Percentiles rank a stretch among this genome's conserved stretches.
Evolutionary conservation across 1,139 yeast species (phyloP).

Genomic region (Debaryomyces coudertii): DNA sequence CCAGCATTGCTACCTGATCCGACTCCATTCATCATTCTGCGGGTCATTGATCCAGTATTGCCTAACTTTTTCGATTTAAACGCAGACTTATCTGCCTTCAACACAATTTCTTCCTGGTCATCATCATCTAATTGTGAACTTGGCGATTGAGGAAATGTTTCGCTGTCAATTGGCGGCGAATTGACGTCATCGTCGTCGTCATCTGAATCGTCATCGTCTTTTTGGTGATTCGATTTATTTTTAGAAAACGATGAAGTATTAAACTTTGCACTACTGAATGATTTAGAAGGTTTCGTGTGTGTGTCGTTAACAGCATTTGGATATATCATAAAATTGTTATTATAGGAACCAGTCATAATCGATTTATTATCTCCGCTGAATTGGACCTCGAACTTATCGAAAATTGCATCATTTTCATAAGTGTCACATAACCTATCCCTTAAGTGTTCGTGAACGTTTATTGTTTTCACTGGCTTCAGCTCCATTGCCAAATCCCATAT

Average conservation of each 20-base stretch:
- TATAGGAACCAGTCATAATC: constrained; percentile 96
- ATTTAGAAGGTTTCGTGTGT: constrained; percentile 8
- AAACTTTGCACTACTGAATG: constrained; percentile 8
- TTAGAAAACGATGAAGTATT: constrained; percentile 6
- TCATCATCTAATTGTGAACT: constrained; percentile 47
- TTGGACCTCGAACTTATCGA: constrained; percentile 96
- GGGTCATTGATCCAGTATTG: constrained; percentile 38
- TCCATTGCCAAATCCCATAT: constrained; percentile 99
- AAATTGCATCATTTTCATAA: constrained; percentile 96
- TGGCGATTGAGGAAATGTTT: constrained; percentile 40
- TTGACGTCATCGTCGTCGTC: constrained; percentile 44
- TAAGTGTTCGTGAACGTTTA: constrained; percentile 93
- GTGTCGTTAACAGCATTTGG: constrained; percentile 66
- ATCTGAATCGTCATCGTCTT: constrained; percentile 42
- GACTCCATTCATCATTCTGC: constrained; percentile 51
- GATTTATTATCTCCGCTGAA: constrained; percentile 92
- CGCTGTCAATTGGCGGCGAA: constrained; percentile 31
- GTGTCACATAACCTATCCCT: constrained; percentile 95
- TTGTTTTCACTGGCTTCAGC: constrained; percentile 88
- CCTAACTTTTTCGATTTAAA: constrained; percentile 75
- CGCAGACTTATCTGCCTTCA: constrained; percentile 98
- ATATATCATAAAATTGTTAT: constrained; percentile 95
- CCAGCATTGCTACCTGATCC: constrained; percentile 36
- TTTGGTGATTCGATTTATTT: constrained; percentile 24
- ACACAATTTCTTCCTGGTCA: constrained; percentile 72